Percentiles rank a stretch among this genome's conserved stretches.
Conservation (phyloP, 345 rosid genomes). For the Eucalyptus decipiens region DNA sequence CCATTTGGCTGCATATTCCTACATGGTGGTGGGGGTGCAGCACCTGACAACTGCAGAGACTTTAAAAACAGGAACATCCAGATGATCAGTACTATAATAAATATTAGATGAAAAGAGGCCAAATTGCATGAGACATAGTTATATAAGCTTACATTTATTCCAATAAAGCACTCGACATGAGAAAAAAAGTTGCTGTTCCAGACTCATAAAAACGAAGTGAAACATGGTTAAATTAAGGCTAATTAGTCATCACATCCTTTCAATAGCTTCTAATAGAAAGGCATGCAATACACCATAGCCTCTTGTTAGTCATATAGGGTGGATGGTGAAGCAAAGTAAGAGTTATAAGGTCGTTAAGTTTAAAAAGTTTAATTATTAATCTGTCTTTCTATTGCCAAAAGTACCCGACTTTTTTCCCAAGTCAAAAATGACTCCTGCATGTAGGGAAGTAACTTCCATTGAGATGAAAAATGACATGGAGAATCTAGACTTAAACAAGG, state of each 20-base stretch:
- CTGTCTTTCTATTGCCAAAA: not conserved
- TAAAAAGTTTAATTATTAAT: not conserved
- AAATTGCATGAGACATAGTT: not conserved
- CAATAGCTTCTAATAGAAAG: not conserved
- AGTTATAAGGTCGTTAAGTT: not conserved
- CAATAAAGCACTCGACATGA: not conserved
- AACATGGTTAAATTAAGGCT: not conserved
- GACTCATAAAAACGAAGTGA: not conserved
- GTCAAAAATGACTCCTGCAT: not conserved
- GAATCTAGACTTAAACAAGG: not conserved
- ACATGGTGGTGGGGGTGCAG: constrained; percentile 88
- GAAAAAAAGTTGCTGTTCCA: not conserved
- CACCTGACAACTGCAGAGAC: constrained; percentile 61
- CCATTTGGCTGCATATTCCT: constrained; percentile 75
- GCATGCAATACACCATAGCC: not conserved
- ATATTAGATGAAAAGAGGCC: not conserved
- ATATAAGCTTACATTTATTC: not conserved
- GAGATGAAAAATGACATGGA: not conserved
- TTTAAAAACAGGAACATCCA: not conserved
- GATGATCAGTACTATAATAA: not conserved
- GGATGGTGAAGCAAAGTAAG: not conserved
- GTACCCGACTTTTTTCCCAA: not conserved
- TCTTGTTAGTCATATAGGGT: not conserved
- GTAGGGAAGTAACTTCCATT: not conserved
- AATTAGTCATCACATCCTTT: not conserved